These are phyloP conservation scores for Alternaria panax DNA, from an alignment of 2,329 filamentous ascomycete species.

Conservation along the genomic window DNA sequence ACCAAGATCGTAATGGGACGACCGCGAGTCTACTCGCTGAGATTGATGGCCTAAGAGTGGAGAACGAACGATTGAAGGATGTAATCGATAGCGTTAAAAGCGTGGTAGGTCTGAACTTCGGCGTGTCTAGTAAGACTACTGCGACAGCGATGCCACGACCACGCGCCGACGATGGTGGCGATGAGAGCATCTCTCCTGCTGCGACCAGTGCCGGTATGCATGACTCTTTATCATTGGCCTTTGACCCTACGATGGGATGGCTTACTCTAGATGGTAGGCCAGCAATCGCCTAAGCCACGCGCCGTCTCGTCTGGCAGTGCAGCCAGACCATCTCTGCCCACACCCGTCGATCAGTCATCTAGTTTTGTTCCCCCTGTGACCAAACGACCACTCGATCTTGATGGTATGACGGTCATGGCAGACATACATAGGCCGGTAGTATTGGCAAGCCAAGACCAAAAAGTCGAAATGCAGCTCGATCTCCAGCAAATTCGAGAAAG, in stretches of 20 bases:
- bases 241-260: constrained; percentile 10
- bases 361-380: constrained; percentile 21
- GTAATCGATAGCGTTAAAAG: constrained; percentile 47
- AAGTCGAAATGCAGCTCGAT: constrained; percentile 16
- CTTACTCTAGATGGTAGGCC: constrained; percentile 38
- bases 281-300: constrained; percentile 29
- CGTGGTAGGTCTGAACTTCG: constrained; percentile 34
- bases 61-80: constrained; percentile 45
- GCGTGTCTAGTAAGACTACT: constrained; percentile 22
- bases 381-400: constrained; percentile 34
- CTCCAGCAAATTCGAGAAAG: constrained; percentile 26
- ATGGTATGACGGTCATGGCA: constrained; percentile 43
- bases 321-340: constrained; percentile 23
- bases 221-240: constrained; percentile 6
- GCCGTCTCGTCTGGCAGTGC: constrained; percentile 25
- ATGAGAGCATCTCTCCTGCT: constrained; percentile 24
- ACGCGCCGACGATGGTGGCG: constrained; percentile 11
- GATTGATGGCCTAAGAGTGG: constrained; percentile 40
- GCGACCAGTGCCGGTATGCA: constrained; percentile 38
- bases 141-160: not conserved
- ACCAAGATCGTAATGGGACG: constrained; percentile 44
- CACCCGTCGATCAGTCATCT: constrained; percentile 15
- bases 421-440: constrained; percentile 9
- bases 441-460: constrained; percentile 3
- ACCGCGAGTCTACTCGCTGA: constrained; percentile 43